Conservation (phyloP, 164 flowering plant species). For the Macadamia tetraphylla region DNA sequence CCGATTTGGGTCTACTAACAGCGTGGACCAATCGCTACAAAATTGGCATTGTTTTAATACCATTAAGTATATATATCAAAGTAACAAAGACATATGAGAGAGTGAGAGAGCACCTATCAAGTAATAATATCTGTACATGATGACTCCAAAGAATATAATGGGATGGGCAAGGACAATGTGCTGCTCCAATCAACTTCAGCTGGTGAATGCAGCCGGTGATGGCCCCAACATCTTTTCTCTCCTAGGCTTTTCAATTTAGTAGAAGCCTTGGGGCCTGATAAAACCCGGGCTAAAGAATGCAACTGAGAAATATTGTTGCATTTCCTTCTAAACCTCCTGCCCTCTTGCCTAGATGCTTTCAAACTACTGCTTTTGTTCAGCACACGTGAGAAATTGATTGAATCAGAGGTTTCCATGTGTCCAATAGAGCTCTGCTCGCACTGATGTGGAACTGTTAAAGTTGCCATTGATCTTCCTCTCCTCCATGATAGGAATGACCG, state of each 20-base stretch:
- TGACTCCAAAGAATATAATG: conserved; percentile 20
- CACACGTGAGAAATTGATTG: conserved; percentile 33
- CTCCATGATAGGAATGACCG: conserved; percentile 47
- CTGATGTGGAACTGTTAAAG: conserved; percentile 1
- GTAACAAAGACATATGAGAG: background rate
- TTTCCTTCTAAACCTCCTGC: conserved; percentile 14
- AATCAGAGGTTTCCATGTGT: background rate
- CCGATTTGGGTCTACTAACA: background rate
- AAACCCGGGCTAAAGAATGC: conserved; percentile 30
- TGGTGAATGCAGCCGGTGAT: conserved; percentile 15
- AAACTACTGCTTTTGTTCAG: conserved; percentile 17
- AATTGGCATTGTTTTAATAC: background rate
- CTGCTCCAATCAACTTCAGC: conserved; percentile 20
- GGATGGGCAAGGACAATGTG: conserved; percentile 51
- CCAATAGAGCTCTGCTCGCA: conserved; percentile 5
- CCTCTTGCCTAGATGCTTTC: conserved; percentile 22
- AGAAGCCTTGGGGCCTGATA: conserved; percentile 16
- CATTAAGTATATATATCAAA: background rate
- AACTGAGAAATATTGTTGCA: conserved; percentile 24
- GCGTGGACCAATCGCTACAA: background rate
- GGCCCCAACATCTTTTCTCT: conserved; percentile 5
- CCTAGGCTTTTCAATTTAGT: conserved; percentile 5
- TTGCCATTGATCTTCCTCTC: conserved; percentile 15
- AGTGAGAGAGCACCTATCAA: background rate
- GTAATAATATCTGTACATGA: conserved; percentile 3